Base-by-base conservation (phyloP, 2,329 filamentous ascomycete species). In the Simplicillium sp. region DNA sequence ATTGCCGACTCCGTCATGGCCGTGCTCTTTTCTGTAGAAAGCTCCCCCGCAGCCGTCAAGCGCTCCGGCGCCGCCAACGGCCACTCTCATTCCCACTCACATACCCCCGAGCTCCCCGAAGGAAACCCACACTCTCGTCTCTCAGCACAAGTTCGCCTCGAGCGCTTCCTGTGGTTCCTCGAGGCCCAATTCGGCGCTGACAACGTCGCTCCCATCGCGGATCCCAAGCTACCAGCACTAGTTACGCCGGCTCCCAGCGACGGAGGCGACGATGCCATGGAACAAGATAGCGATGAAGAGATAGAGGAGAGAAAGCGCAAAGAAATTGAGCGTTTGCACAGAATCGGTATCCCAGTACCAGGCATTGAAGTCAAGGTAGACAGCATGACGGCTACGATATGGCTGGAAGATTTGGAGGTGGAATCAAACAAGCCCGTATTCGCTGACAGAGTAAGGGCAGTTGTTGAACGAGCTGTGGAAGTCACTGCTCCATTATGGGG, bases 1-100 rank as follows among this genome's bases (percentile, higher is more conserved):
- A 94, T 98, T 54, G 92, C 92, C n/a, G 92, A 98, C 62, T 88
- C 92, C 13, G 84, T 97, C 41, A 87, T 97, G 72, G 88, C 88
- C 1, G 87, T 96, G 3, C 73, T 98, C 11, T 80, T 95, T 51
- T 89, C 85, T 0, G 86, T 95, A 16, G 92, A 98, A 64, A 94
- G 84, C 61, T 94, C 86, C 40, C 92, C 90, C 5, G 92, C 92
- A 12, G 90, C 92, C 11, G 90, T 98, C 38, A 94, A 92, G 64
- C 85, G 87, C 32, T 56, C 50, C 29, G 52, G 52, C 4, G 43
- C 58, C 42, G 59, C 61, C 20, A 54, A 61, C 54, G 55, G 50
- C 41, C 56, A 58, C 41, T 49, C 49, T 2, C 58, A 57, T 42
- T 38, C 42, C n/a, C 46, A 72, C 64, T 75, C 63, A 4, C 75